Base-by-base conservation (phyloP, 2,329 filamentous ascomycete species). In the Epichloe glyceriae region DNA sequence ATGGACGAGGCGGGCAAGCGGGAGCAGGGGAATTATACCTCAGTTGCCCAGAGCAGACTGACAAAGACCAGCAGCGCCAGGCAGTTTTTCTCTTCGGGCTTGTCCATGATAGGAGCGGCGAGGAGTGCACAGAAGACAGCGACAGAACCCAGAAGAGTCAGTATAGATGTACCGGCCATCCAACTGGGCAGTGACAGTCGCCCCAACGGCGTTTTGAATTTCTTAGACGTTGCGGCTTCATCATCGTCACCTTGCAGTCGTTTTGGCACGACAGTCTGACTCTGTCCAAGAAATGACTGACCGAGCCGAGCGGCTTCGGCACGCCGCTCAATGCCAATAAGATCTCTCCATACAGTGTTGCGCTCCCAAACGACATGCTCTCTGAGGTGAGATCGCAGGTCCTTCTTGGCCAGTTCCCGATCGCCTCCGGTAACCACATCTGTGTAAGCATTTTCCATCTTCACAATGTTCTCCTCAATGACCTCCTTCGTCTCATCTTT, bases 361-460 rank as follows among this genome's bases (percentile, higher is more conserved):
- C 93, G 80, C 67, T 98, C 94, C 94, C 93, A 98, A 0, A 97
- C 91, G 19, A 98, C 90, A 66, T 98, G 93, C 68, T 98, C 94
- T 52, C 93, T 78, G 26, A 98, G 76, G 62, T 98, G 90, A 33
- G 95, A 80, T 50, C 93, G 80, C 52, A 98, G 74, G 63, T 97
- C 93, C 58, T 87, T 84, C 61, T 83, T 87, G 4, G 93, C 90
- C 12, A 85, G 71, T 5, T 78, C 73, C 3, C 85, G 69, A 61
- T 98, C 88, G 33, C 89, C 89, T 41, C 84, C 80, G 0, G 89
- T 94, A 50, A 94, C 85, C 17, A 96, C 73, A 26, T 85, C 78
- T 1, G 89, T 82, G 62, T 96, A 98, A 1, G 84, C 78, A 46
- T 78, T 68, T 65, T 97, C 93, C 62, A 96, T 82, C 56, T 80